A percentile compares a stretch with the other conserved stretches of the same genome.
phyloP scores from a whole-genome alignment of 176 grass and related monocot genomes.

The Zoysia pacifica region DNA sequence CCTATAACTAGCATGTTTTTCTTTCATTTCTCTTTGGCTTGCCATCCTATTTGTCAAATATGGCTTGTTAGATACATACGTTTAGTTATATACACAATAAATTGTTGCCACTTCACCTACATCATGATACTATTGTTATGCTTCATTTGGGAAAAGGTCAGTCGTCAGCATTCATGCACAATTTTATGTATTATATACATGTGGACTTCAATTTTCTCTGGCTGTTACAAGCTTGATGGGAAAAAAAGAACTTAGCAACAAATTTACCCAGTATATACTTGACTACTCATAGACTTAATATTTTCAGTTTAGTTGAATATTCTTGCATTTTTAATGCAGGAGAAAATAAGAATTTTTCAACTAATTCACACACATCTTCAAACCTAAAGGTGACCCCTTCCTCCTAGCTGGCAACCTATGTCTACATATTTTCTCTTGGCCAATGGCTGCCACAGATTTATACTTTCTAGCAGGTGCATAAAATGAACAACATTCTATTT shows the following conservation, averaged over 20 bases:
- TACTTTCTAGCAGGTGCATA: slow-evolving; percentile 1
- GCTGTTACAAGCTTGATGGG: slow-evolving; percentile 1
- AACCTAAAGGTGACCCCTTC: slow-evolving; percentile 42
- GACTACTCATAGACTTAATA: not conserved
- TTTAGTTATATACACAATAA: slow-evolving; percentile 35
- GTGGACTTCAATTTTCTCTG: not conserved
- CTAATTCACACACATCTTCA: slow-evolving; percentile 28
- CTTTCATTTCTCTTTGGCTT: slow-evolving; percentile 22
- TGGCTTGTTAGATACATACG: slow-evolving; percentile 39
- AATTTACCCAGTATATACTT: not conserved
- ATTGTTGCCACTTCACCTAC: slow-evolving; percentile 2
- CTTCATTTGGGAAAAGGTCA: not conserved
- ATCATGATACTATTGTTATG: slow-evolving; percentile 24
- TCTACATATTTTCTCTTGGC: slow-evolving; percentile 12
- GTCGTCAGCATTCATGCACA: not conserved
- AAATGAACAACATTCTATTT: not conserved
- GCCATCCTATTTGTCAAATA: slow-evolving; percentile 42
- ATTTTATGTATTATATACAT: slow-evolving; percentile 9
- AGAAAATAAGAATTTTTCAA: slow-evolving; percentile 41
- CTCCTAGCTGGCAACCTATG: not conserved
- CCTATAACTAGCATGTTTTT: slow-evolving; percentile 27
- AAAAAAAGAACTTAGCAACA: not conserved
- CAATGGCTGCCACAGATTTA: slow-evolving; percentile 19
- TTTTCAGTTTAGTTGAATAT: slow-evolving; percentile 42
- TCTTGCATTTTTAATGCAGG: slow-evolving; percentile 47